Percentiles rank a stretch among this genome's conserved stretches.
These are phyloP conservation scores for Candida pini DNA, from an alignment of 805 yeast species.

Conservation along the genomic window DNA sequence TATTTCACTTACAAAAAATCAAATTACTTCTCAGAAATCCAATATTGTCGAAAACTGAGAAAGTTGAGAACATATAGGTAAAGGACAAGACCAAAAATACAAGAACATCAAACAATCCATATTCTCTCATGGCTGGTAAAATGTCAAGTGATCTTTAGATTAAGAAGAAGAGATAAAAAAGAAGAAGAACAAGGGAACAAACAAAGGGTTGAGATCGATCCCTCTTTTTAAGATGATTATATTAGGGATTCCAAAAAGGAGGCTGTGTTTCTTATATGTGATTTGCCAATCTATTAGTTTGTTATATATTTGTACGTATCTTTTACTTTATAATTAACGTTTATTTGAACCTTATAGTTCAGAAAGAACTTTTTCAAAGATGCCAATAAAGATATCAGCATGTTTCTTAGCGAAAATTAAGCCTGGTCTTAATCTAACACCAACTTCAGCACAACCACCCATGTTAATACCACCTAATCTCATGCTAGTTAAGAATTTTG, in stretches of 20 bases:
- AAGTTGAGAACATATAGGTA: conserved; percentile 22
- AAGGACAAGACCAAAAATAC: conserved; percentile 20
- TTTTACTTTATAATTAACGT: too few relatives aligned
- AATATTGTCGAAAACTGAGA: conserved; percentile 14
- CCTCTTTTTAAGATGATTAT: too few relatives aligned
- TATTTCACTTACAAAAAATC: conserved; percentile 15
- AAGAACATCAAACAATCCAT: conserved; percentile 23
- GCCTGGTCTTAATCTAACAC: conserved; percentile 79
- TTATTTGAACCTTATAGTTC: conserved; percentile 18
- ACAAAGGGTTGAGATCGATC: not conserved
- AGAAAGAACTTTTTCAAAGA: conserved; percentile 33
- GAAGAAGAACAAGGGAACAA: not conserved
- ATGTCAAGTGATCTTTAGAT: not conserved
- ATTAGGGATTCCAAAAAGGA: too few relatives aligned
- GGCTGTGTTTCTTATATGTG: too few relatives aligned
- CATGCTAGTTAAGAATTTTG: conserved; percentile 54
- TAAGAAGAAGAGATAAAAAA: not conserved
- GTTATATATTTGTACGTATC: too few relatives aligned
- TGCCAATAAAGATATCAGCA: conserved; percentile 57
- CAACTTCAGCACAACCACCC: conserved; percentile 79
- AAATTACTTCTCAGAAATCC: conserved; percentile 14
- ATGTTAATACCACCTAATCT: conserved; percentile 66
- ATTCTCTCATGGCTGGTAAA: conserved; percentile 25
- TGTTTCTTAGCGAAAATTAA: conserved; percentile 75
- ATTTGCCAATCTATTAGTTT: too few relatives aligned